A percentile compares a stretch with the other conserved stretches of the same genome.
Conservation (phyloP, 768 basidiomycete species). For the Crepidotus variabilis region DNA sequence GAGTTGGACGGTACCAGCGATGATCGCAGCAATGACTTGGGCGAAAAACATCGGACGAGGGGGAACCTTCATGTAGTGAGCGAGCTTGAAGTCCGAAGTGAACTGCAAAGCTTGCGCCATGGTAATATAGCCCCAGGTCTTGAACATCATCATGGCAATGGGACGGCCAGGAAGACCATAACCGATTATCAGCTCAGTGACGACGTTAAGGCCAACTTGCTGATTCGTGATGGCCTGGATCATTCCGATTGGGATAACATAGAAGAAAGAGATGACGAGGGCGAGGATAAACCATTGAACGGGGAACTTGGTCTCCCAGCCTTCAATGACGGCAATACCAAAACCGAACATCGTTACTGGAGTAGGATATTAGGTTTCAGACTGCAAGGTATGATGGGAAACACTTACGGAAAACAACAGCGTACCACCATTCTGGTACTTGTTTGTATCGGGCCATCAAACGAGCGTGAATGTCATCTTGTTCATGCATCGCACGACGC, state of each 20-base stretch:
- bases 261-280: conserved; percentile 59
- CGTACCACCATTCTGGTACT: conserved; percentile 87
- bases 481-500: conserved; percentile 68
- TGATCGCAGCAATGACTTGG: conserved; percentile 62
- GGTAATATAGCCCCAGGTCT: conserved; percentile 76
- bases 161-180: conserved; percentile 77
- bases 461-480: conserved; percentile 82
- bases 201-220: conserved; percentile 69
- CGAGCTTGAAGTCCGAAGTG: conserved; percentile 76
- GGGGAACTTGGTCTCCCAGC: conserved; percentile 72
- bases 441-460: conserved; percentile 75
- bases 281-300: conserved; percentile 66
- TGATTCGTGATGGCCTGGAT: conserved; percentile 78
- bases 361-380: conserved; percentile 1
- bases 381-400: conserved; percentile 7
- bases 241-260: conserved; percentile 68
- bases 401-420: conserved; percentile 51
- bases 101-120: conserved; percentile 68
- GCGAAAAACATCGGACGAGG: conserved; percentile 70
- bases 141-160: conserved; percentile 84
- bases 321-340: conserved; percentile 65
- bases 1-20: conserved; percentile 72
- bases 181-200: conserved; percentile 79
- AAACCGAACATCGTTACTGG: conserved; percentile 61
- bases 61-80: conserved; percentile 76